Conservation (phyloP, 2,329 filamentous ascomycete genomes). For the Nemania sp. region DNA sequence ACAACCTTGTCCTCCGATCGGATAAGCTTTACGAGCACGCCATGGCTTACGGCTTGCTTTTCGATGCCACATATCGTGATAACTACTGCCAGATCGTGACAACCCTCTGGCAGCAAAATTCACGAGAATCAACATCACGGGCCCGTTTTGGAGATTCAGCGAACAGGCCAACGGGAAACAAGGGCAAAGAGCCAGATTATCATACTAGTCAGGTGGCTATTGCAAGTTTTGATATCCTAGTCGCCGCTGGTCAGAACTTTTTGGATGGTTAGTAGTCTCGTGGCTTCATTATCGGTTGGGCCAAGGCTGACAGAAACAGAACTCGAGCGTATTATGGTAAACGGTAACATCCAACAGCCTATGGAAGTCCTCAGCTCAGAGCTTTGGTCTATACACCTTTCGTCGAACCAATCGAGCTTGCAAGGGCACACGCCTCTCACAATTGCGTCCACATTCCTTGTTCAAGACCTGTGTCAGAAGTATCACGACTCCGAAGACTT, state of each 20-base stretch:
- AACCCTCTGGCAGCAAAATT: conserved; percentile 54
- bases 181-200: conserved; percentile 49
- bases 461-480: conserved; percentile 43
- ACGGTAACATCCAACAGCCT: conserved; percentile 36
- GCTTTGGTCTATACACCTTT: conserved; percentile 49
- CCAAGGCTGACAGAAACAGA: conserved; percentile 43
- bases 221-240: conserved; percentile 45
- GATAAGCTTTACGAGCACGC: conserved; percentile 53
- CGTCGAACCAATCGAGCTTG: conserved; percentile 38
- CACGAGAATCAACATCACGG: conserved; percentile 36
- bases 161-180: conserved; percentile 39
- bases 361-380: conserved; percentile 47
- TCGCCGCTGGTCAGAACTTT: conserved; percentile 51
- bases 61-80: conserved; percentile 45
- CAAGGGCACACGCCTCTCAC: conserved; percentile 42
- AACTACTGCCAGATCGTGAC: conserved; percentile 51
- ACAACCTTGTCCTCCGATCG: conserved; percentile 44
- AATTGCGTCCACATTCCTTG: conserved; percentile 44
- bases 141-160: conserved; percentile 24
- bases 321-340: conserved; percentile 51
- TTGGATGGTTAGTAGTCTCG: conserved; percentile 51
- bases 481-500: conserved; percentile 44
- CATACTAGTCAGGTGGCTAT: conserved; percentile 9
- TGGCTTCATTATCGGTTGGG: neutral
- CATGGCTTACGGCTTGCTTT: conserved; percentile 48